Base-by-base conservation (phyloP, 257 asterid species). In the Nicotiana otophora region DNA sequence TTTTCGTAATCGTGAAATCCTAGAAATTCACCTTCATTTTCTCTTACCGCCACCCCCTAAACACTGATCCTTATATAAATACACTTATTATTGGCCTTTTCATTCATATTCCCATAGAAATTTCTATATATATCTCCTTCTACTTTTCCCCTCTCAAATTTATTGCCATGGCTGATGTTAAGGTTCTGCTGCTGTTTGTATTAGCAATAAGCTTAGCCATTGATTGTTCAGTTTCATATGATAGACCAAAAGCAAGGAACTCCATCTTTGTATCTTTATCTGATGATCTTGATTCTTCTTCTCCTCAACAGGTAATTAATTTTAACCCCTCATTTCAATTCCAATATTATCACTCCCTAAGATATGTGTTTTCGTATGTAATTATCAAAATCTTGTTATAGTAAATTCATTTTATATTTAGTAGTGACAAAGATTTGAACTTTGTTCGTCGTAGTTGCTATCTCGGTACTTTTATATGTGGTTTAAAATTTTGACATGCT, bases 251-350 rank as follows among this genome's bases (percentile, higher is more conserved):
- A 42, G 60, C 88, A 39, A 81, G 88, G n/a, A 76, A 81, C 33
- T 36, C 85, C 61, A 15, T 65, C 16, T 84, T 75, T 67, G 46
- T 81, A 60, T 64, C 89, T 5, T 85, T 63, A 68, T 42, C 85
- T 48, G 11, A 51, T 17, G 77, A 78, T 75, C 85, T 42, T 26
- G 63, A 75, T 69, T 67, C 89, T 10, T 51, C 82, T 42, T 85
- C 90, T 64, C 92, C 92, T 8, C 90, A 89, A 84, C 92, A 89
- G 90, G 92, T 89, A 46, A 81, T 14, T 42, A 5, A 3, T 53
- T 3, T 10, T 53, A 53, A 53, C 11, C 57, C 11, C 48, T 42
- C 48, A 39, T 39, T 36, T 39, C 48, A 39, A 7, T 39, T 7
- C 48, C 48, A 7, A 7, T 39, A 7, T 39, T 39, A 39, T 7